A percentile compares a stretch with the other conserved stretches of the same genome.
phyloP scores from a whole-genome alignment of 23 red algal genomes.

The Gracilaria vermiculophylla region DNA sequence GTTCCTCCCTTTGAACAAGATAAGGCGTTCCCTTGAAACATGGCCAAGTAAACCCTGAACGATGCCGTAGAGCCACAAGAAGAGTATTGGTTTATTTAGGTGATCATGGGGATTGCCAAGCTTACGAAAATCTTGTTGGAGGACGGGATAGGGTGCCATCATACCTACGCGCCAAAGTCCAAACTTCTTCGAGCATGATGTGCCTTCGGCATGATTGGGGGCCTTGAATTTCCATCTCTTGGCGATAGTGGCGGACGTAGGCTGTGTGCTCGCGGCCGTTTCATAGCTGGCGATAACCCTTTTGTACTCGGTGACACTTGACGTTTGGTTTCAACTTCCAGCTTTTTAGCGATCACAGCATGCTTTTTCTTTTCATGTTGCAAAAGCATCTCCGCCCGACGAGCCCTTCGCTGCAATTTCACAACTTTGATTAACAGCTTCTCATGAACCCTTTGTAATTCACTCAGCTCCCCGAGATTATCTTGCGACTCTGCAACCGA shows the following conservation, averaged over 20 bases:
- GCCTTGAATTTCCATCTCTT: constrained; percentile 5
- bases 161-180: neutral
- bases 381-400: neutral
- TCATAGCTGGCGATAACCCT: constrained; percentile 31
- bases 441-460: neutral
- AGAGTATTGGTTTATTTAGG: neutral
- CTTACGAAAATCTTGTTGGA: too few relatives aligned
- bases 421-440: neutral
- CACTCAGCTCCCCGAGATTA: neutral
- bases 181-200: neutral
- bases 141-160: neutral
- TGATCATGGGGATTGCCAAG: neutral
- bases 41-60: too few relatives aligned
- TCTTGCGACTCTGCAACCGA: neutral
- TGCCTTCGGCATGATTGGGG: constrained; percentile 1
- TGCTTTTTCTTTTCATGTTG: constrained; percentile 17
- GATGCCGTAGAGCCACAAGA: too few relatives aligned
- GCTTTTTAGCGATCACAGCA: neutral
- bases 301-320: constrained; percentile 32
- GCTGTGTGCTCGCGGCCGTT: neutral
- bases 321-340: constrained; percentile 4
- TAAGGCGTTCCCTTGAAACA: too few relatives aligned
- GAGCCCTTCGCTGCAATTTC: neutral
- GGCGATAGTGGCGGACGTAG: constrained; percentile 16
- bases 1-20: too few relatives aligned